Evolutionary conservation across 23 red algal species (phyloP).

Genomic region (Chondrus crispus): DNA sequence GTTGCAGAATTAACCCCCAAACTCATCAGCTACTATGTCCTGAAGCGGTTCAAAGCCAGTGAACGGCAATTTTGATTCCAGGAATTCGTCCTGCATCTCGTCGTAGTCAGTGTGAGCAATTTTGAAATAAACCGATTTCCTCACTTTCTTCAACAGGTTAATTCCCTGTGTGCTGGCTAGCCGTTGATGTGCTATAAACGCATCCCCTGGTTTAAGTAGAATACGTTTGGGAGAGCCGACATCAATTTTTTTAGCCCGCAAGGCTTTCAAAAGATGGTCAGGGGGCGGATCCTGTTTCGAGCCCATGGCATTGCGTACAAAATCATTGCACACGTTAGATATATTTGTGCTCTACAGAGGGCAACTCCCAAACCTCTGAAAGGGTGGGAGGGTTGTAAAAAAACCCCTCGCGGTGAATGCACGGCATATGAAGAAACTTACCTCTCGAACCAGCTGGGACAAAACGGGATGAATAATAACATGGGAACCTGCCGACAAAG

Average conservation of each 20-base stretch:
- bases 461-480: no score
- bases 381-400: no score
- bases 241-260: background rate
- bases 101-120: background rate
- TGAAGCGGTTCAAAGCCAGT: background rate
- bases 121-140: slow-evolving; percentile 36
- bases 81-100: background rate
- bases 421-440: no score
- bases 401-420: no score
- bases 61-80: background rate
- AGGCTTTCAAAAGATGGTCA: background rate
- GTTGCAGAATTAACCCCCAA: no score
- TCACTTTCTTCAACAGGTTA: background rate
- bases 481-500: no score
- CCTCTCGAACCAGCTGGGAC: no score
- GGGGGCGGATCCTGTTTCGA: no score
- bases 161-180: slow-evolving; percentile 1
- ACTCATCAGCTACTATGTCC: background rate
- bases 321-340: no score
- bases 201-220: slow-evolving; percentile 8
- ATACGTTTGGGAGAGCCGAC: background rate
- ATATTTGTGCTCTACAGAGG: no score
- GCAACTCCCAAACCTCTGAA: no score
- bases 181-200: slow-evolving; percentile 22
- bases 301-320: no score